A percentile compares a stretch with the other conserved stretches of the same genome.
These are phyloP conservation scores for Penicillium hordei DNA, from an alignment of 2,329 filamentous ascomycete genomes.

Conservation along the genomic window DNA sequence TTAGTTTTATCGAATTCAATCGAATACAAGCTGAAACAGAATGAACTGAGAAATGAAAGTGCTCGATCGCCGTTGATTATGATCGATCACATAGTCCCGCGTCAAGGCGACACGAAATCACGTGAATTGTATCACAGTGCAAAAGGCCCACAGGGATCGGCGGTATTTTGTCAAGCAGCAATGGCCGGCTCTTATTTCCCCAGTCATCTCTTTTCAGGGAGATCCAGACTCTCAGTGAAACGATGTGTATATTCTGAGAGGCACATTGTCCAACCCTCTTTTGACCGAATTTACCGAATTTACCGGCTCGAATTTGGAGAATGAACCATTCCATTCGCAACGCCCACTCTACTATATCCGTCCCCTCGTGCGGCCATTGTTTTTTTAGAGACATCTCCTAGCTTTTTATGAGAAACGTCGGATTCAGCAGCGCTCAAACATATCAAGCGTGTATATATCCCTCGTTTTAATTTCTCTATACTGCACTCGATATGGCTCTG, in stretches of 20 bases:
- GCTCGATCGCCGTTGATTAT: constrained; percentile 16
- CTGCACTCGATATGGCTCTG: constrained; percentile 14
- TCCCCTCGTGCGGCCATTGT: background rate
- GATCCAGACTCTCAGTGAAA: background rate
- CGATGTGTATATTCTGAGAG: background rate
- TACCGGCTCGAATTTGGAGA: background rate
- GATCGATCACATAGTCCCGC: constrained; percentile 22
- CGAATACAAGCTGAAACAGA: background rate
- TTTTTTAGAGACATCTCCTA: background rate
- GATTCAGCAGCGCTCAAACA: background rate
- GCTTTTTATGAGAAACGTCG: background rate
- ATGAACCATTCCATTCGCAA: constrained; percentile 2
- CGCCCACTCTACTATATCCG: background rate
- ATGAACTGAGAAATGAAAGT: background rate
- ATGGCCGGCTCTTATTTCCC: constrained; percentile 8
- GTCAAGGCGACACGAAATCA: constrained; percentile 26
- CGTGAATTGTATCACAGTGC: constrained; percentile 17
- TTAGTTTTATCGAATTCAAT: background rate
- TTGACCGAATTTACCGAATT: background rate
- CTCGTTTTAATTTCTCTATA: background rate
- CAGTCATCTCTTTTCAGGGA: background rate
- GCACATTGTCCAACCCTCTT: background rate
- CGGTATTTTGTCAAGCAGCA: constrained; percentile 2
- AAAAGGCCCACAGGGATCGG: constrained; percentile 19
- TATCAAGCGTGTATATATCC: background rate